Evolutionary conservation across 2,329 filamentous ascomycete species (phyloP).

Genomic region (Apiospora koreana): DNA sequence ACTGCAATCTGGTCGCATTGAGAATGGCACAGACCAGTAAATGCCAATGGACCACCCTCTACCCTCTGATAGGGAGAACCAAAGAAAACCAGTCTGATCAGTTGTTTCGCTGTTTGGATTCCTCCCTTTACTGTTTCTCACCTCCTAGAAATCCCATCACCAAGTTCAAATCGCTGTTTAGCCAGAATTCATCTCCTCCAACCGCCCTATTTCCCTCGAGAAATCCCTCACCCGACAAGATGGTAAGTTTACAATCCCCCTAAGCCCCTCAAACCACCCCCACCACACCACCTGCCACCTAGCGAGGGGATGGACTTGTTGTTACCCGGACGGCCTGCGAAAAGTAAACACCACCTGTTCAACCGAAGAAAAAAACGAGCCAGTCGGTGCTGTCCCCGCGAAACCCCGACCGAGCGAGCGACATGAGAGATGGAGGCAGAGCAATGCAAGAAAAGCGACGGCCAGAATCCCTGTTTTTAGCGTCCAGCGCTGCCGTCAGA

Average conservation of each 20-base stretch:
- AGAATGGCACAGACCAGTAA: conserved; percentile 24
- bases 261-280: not conserved
- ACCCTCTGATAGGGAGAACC: conserved; percentile 6
- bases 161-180: conserved; percentile 20
- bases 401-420: conserved; percentile 9
- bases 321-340: conserved; percentile 4
- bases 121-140: conserved; percentile 14
- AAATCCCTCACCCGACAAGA: conserved; percentile 27
- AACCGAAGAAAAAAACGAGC: not conserved
- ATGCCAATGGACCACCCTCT: conserved; percentile 3
- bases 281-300: not conserved
- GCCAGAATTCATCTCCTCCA: not conserved
- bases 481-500: not conserved
- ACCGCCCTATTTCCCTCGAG: not conserved
- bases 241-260: conserved; percentile 33
- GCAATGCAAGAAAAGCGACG: conserved; percentile 7
- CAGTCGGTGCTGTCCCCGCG: conserved; percentile 5
- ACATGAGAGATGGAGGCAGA: not conserved
- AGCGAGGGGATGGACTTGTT: not conserved
- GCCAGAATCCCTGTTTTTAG: conserved; percentile 10
- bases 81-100: conserved; percentile 10
- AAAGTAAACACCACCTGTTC: conserved; percentile 6
- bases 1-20: conserved; percentile 15
- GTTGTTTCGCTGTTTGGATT: conserved; percentile 14
- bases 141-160: conserved; percentile 29